Base-by-base conservation (phyloP, 2,329 filamentous ascomycete species). In the Bipolaris bicolor region DNA sequence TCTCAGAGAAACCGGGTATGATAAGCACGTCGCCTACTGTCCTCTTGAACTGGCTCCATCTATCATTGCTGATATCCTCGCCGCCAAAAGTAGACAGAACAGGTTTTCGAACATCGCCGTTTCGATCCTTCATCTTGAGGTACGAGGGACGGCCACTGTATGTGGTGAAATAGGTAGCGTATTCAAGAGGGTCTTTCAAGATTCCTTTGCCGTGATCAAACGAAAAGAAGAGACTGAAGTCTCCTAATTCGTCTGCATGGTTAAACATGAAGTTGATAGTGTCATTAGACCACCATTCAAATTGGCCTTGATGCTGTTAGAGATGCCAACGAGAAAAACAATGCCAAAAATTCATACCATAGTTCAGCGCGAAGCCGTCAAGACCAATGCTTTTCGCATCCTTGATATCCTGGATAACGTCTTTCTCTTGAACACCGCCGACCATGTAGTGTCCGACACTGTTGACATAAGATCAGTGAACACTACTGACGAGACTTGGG, bases 221-320 rank as follows among this genome's bases (percentile, higher is more conserved):
- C n/a, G 70, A 74, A 58, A 77, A 77, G 63, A 76, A 77, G 22
- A 77, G 67, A 7, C 66, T 63, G 57, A 77, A 77, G 36, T 9
- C 45, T 16, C 61, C 66, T 9, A 66, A 60, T 1, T 64, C 56
- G 1, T 67, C 63, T n/a, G 72, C 67, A 22, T 71, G 67, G 10
- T 67, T 58, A 60, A 77, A 77, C n/a, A 76, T 61, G 20, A 55
- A 60, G 4, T 60, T 51, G 2, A 75, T 64, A 5, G 74, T 69
- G 31, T 62, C 52, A 2, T 62, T 67, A 0, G 71, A 67, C 69
- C 72, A 77, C 18, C 33, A 36, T 1, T 33, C 56, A 18, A 69
- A 63, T 5, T 55, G 59, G 18, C 57, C 51, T 63, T 6, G 15
- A 11, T 3, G 37, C 15, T 36, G n/a, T 51, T 24, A 52, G 56